Base-by-base conservation (phyloP, 2,329 filamentous ascomycete genomes). In the Hypomyces perniciosus region DNA sequence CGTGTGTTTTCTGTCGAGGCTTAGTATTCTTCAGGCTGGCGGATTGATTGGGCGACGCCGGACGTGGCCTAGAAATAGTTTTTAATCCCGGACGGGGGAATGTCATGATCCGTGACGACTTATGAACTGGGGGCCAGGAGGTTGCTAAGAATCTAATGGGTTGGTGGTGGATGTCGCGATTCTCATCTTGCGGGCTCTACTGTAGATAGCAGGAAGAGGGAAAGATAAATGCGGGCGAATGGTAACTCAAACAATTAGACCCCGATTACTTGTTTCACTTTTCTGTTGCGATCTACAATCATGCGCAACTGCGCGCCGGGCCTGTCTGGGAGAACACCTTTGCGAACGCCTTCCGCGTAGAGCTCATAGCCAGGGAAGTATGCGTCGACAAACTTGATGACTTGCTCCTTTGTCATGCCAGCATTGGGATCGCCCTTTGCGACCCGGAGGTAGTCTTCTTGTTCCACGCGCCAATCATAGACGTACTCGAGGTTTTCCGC, bases 361-460 rank as follows among this genome's bases (percentile, higher is more conserved):
- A 88, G 73, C 69, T 88, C 85, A 59, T 88, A 88, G 2, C 83
- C 83, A 4, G 85, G 85, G 60, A 84, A 88, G 66, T 88, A 83
- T 1, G 74, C 78, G 55, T 82, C 78, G 30, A 83, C 87, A 66
- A 96, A 96, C 43, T 77, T 74, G 51, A 81, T 74, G 40, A 96
- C 88, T 65, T 92, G 80, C 50, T 89, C 85, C 58, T 88, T 84
- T 1, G 81, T 86, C 91, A 96, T 96, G 30, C 89, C 90, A 0
- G 76, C 78, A 12, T 58, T 57, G 20, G 65, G 61, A 41, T 70
- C 68, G 7, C 87, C 89, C 57, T 79, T 86, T 26, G 76, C 69
- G 6, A 72, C 72, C 27, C 86, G 79, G 60, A 96, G 73, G 52
- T 79, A 79, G 44, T 79, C 78, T 69, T 96, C 90, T 69, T 95